These are phyloP conservation scores for Penicillium goetzii DNA, from an alignment of 495 filamentous ascomycete genomes.

Conservation along the genomic window DNA sequence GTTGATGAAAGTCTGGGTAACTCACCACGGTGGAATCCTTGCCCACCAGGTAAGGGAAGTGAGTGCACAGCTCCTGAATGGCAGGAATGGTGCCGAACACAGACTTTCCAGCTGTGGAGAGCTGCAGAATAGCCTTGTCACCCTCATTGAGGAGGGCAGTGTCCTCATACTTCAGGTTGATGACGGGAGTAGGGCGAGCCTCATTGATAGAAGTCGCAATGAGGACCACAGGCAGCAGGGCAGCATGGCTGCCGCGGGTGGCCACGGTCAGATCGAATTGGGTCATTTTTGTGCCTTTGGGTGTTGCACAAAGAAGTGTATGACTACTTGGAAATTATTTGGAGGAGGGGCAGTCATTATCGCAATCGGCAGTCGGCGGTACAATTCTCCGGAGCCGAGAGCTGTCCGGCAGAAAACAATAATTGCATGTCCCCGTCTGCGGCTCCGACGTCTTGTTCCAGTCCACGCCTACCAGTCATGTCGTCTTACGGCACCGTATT, in stretches of 20 bases:
- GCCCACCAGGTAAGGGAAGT: slow-evolving; percentile 48
- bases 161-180: slow-evolving; percentile 54
- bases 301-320: slow-evolving; percentile 16
- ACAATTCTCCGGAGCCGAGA: slow-evolving; percentile 41
- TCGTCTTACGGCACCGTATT: slow-evolving; percentile 44
- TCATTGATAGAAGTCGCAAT: slow-evolving; percentile 56
- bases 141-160: slow-evolving; percentile 45
- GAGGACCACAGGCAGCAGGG: slow-evolving; percentile 52
- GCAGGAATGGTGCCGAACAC: slow-evolving; percentile 42
- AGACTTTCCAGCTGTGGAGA: slow-evolving; percentile 37
- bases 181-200: slow-evolving; percentile 45
- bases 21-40: slow-evolving; percentile 52
- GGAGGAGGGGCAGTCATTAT: slow-evolving; percentile 33
- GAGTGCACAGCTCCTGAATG: slow-evolving; percentile 43
- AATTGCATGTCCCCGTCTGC: slow-evolving; percentile 28
- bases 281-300: slow-evolving; percentile 33
- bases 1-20: not conserved
- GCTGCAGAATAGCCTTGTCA: slow-evolving; percentile 50
- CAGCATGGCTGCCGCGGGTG: slow-evolving; percentile 62
- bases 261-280: slow-evolving; percentile 57
- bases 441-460: slow-evolving; percentile 19
- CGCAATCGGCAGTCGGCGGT: slow-evolving; percentile 30
- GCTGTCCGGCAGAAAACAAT: slow-evolving; percentile 48
- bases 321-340: slow-evolving; percentile 17
- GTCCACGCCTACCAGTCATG: slow-evolving; percentile 35